phyloP scores from a whole-genome alignment of 2,329 filamentous ascomycete genomes.

The Mariannaea elegans region DNA sequence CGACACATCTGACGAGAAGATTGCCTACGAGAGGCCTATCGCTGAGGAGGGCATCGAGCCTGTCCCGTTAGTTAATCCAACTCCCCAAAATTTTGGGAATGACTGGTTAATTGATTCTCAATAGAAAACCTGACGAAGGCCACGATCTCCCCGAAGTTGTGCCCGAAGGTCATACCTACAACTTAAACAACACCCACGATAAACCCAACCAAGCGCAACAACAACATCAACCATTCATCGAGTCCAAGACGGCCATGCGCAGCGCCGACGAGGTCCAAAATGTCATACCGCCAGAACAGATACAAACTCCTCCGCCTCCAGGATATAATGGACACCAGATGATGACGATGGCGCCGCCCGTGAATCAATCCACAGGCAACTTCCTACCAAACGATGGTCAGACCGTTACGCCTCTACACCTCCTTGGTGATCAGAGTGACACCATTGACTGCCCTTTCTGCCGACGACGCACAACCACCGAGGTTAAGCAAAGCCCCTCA shows the following conservation, averaged over 20 bases:
- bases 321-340: background rate
- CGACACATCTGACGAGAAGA: constrained; percentile 30
- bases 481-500: constrained; percentile 33
- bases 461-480: constrained; percentile 30
- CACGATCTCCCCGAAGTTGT: constrained; percentile 39
- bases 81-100: background rate
- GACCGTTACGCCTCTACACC: constrained; percentile 39
- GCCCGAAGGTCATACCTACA: background rate
- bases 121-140: constrained; percentile 23
- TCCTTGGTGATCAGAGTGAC: constrained; percentile 37
- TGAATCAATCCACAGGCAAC: background rate
- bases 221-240: background rate
- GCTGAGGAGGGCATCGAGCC: constrained; percentile 14
- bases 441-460: constrained; percentile 40
- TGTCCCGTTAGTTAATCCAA: background rate
- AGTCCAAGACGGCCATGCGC: constrained; percentile 5
- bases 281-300: background rate
- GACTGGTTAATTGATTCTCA: background rate
- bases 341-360: background rate
- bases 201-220: background rate
- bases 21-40: constrained; percentile 22
- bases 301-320: constrained; percentile 6
- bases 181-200: background rate
- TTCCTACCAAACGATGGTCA: background rate
- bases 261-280: constrained; percentile 6